A percentile compares a stretch with the other conserved stretches of the same genome.
These are phyloP conservation scores for Tuber brumale DNA, from an alignment of 495 filamentous ascomycete species.

Conservation along the genomic window DNA sequence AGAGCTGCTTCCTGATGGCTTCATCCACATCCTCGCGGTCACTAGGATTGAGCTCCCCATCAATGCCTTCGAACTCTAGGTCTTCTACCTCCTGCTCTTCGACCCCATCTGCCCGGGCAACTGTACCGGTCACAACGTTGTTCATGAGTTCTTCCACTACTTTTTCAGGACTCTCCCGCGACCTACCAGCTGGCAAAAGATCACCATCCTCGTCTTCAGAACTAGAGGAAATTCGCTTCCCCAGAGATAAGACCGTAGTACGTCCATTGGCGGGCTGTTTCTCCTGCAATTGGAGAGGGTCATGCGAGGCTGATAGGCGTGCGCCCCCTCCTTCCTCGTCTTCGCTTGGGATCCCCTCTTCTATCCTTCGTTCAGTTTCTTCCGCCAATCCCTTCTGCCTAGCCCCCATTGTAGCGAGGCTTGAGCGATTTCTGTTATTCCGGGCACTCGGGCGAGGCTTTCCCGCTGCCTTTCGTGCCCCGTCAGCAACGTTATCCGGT, in stretches of 20 bases:
- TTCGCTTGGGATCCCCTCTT: not conserved
- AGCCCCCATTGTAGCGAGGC: not conserved
- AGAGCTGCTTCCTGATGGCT: not conserved
- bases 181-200: not conserved
- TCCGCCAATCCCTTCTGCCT: not conserved
- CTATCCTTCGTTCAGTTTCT: not conserved
- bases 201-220: not conserved
- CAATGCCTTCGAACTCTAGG: not conserved
- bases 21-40: not conserved
- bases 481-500: not conserved
- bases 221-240: not conserved
- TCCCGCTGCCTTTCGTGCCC: not conserved
- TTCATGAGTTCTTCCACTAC: slow-evolving; percentile 4
- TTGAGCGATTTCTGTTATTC: not conserved
- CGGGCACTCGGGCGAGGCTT: not conserved
- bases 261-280: not conserved
- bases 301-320: not conserved
- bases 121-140: not conserved
- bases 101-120: not conserved
- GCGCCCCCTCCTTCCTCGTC: not conserved
- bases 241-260: not conserved
- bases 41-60: not conserved
- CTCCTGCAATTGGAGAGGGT: not conserved
- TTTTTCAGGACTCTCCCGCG: not conserved
- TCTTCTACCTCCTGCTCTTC: not conserved